Evolutionary conservation across 73 alveolate species (phyloP).

Genomic region (Stentor coeruleus): DNA sequence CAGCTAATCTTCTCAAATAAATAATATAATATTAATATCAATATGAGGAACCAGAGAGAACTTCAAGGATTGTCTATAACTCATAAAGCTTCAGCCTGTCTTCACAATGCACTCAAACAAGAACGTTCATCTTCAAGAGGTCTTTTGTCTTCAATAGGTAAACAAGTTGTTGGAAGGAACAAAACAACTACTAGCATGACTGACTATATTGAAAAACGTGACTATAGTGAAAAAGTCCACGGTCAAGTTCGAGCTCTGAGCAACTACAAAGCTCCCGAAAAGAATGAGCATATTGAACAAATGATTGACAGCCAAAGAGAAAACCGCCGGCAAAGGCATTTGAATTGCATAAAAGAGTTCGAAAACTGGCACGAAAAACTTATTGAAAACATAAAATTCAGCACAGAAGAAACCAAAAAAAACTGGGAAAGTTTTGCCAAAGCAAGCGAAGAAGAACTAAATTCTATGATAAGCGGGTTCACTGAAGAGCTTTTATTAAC

Average conservation of each 20-base stretch:
- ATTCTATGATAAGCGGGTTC: constrained; percentile 37
- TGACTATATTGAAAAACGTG: constrained; percentile 6
- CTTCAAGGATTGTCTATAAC: not conserved
- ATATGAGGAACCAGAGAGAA: not conserved
- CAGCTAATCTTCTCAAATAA: no score
- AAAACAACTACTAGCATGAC: not conserved
- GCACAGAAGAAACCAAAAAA: constrained; percentile 41
- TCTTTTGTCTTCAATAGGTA: constrained; percentile 13
- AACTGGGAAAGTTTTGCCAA: constrained; percentile 42
- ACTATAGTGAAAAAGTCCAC: not conserved
- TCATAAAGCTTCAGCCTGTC: constrained; percentile 7
- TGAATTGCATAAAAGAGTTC: constrained; percentile 58
- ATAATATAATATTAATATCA: no score
- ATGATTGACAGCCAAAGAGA: constrained; percentile 64
- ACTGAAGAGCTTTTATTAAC: constrained; percentile 53
- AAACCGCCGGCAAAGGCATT: constrained; percentile 54
- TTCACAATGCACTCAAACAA: not conserved
- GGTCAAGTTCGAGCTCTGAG: constrained; percentile 27
- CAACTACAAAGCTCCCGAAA: constrained; percentile 24
- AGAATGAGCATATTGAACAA: constrained; percentile 38
- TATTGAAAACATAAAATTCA: constrained; percentile 47
- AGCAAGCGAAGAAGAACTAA: constrained; percentile 52
- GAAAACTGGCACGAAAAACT: constrained; percentile 59
- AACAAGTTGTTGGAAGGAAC: not conserved
- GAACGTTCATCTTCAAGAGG: not conserved